These are phyloP conservation scores for Talaromyces sp. DNA, from an alignment of 2,329 filamentous ascomycete species.

Conservation along the genomic window DNA sequence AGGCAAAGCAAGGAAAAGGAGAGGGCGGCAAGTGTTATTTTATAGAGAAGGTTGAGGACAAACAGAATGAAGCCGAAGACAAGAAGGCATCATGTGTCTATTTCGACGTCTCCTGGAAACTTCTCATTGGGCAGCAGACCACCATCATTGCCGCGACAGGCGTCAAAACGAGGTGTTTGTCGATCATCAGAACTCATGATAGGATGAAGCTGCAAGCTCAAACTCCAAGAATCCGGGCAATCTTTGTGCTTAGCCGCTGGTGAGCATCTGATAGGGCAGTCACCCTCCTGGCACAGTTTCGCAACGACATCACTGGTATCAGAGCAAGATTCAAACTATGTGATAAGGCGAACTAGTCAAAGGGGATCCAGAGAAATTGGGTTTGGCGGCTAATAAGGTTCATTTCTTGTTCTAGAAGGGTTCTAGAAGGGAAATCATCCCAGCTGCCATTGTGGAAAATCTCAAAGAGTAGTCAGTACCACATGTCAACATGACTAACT, in stretches of 20 bases:
- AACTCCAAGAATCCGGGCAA: not conserved
- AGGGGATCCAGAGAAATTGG: not conserved
- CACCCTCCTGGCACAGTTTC: not conserved
- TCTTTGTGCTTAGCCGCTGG: slow-evolving; percentile 4
- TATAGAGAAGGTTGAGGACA: not conserved
- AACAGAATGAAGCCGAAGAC: not conserved
- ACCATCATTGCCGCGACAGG: not conserved
- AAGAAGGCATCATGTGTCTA: not conserved
- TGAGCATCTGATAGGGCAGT: not conserved
- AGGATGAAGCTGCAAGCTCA: not conserved
- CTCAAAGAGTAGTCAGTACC: not conserved
- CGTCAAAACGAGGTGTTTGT: not conserved
- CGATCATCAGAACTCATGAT: not conserved
- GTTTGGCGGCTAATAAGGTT: not conserved
- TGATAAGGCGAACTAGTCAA: not conserved
- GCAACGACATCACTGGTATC: not conserved
- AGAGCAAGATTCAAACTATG: not conserved
- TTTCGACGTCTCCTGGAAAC: not conserved
- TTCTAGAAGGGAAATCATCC: not conserved
- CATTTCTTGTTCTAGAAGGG: not conserved
- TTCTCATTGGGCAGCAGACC: slow-evolving; percentile 5
- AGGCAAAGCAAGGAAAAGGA: not conserved
- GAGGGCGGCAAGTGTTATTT: not conserved
- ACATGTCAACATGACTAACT: not conserved
- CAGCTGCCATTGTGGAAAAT: too few species aligned